These are phyloP conservation scores for Macrolepiota fuliginosa DNA, from an alignment of 768 basidiomycete species.

Conservation along the genomic window DNA sequence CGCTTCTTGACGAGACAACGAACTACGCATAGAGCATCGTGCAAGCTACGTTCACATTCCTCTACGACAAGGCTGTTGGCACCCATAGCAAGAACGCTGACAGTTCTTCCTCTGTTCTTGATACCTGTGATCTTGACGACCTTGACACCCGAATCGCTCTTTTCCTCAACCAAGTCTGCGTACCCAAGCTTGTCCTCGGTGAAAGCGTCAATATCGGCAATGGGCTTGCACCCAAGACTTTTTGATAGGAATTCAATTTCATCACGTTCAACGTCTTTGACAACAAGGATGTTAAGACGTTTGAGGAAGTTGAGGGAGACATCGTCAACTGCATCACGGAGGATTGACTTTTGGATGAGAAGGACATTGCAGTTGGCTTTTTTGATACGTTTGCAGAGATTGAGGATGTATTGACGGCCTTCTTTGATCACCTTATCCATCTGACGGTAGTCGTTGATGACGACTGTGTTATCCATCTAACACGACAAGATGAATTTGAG, in stretches of 20 bases:
- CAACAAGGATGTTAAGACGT: slow-evolving; percentile 91
- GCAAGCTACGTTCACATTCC: slow-evolving; percentile 95
- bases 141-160: slow-evolving; percentile 76
- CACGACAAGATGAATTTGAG: slow-evolving; percentile 11
- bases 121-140: slow-evolving; percentile 95
- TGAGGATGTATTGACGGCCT: slow-evolving; percentile 95
- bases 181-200: slow-evolving; percentile 97
- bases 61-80: slow-evolving; percentile 91
- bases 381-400: slow-evolving; percentile 99
- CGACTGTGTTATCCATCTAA: slow-evolving; percentile 99
- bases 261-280: slow-evolving; percentile 98
- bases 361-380: slow-evolving; percentile 99
- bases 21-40: slow-evolving; percentile 98
- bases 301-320: slow-evolving; percentile 97
- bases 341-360: slow-evolving; percentile 98
- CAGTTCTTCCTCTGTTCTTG: slow-evolving; percentile 91
- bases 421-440: slow-evolving; percentile 99
- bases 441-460: slow-evolving; percentile 98
- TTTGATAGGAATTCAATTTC: slow-evolving; percentile 97
- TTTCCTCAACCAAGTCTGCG: slow-evolving; percentile 94
- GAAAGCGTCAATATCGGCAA: slow-evolving; percentile 97
- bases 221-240: slow-evolving; percentile 91
- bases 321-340: slow-evolving; percentile 98
- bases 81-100: slow-evolving; percentile 94
- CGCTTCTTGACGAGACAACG: slow-evolving; percentile 98